Evolutionary conservation across 2,329 filamentous ascomycete species (phyloP), one percentile per base, ranked within the genome.

Genomic region (Ophiostoma himal-ulmi): DNA sequence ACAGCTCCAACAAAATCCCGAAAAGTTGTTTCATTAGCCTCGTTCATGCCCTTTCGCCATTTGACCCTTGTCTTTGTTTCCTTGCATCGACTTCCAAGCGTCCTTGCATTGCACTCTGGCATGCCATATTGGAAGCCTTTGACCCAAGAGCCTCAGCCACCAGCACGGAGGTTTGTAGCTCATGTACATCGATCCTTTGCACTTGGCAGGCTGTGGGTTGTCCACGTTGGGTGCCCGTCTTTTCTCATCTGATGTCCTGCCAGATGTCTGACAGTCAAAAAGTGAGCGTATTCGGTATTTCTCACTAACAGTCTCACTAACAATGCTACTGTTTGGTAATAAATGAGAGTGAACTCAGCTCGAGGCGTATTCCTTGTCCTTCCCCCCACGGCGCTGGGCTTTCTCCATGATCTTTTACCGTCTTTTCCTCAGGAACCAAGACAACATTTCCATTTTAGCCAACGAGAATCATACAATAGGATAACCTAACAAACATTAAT

Each of bases 181-280:
- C 44, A 48, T n/a, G 1, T 48, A n/a, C 44, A 20, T 7, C 44
- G 6, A 17, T 8, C 11, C 37, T 13, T 4, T 57, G 7, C n/a
- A 34, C 57, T 30, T 62, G 57, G 57, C 57, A 62, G 57, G 17
- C 57, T 22, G 26, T 6, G 22, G 13, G 26, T 2, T 60, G 54
- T 20, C 54, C 57, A 62, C 57, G 57, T 62, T 34, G 57, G 22
- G 57, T 36, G 57, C 57, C 57, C 57, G 34, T 62, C 57, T 22
- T 20, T 62, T 62, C 4, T 34, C 57, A 62, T 62, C 34, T 34
- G 57, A 30, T 34, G n/a, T 57, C 14, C 57, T 17, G 14, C 34
- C 20, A 62, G 57, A 26, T 62, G 5, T 30, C 57, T 17, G 4
- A 26, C 34, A 62, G 11, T 26, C 30, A 30, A 30, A 17, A 26